Base-by-base conservation (phyloP, 345 rosid genomes). In the Hibiscus trionum region DNA sequence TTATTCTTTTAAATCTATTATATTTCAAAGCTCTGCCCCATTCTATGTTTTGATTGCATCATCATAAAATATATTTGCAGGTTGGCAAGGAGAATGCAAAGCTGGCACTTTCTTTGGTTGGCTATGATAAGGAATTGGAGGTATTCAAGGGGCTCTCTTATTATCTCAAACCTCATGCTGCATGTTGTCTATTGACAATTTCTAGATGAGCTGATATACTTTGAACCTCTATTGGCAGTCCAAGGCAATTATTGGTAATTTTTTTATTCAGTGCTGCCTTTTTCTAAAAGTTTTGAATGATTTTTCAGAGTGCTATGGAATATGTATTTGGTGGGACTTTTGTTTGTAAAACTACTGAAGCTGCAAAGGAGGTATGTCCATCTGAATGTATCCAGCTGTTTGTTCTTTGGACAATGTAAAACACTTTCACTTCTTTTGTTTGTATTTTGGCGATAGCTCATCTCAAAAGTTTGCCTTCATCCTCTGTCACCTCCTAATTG, bases 301-400 rank as follows among this genome's bases (percentile, higher is more conserved):
- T 73, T 39, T 76, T 87, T 88, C 93, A 95, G 99, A 85, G 72
- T 61, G 97, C 97, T 65, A 89, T 92, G 96, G 94, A 92, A 77
- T 95, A 84, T 78, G 91, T 95, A 75, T 90, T 92, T 82, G 98
- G 99, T 77, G 91, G 96, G 53, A 92, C 97, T 52, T 95, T 90
- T 79, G 91, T 95, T 74, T 95, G 99, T 91, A 92, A 90, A 84
- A 87, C 82, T 39, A 79, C 71, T 72, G 93, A 92, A 71, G 89
- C 88, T 72, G 98, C 99, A 61, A 86, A 95, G 81, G 92, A 92
- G 96, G 99, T 92, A 86, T 66, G 59, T 19, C 14, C 16, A 19
- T 71, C 15, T 44, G 27, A 39, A 64, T 64, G 5, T 16, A 24
- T 19, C 26, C 33, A 19, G 10, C 70, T 44, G 10, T 66, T 46